Percentiles rank a stretch among this genome's conserved stretches.
Evolutionary conservation across 192 early-diverging fungal genomes (phyloP).

Genomic region (Rhizophlyctis rosea): DNA sequence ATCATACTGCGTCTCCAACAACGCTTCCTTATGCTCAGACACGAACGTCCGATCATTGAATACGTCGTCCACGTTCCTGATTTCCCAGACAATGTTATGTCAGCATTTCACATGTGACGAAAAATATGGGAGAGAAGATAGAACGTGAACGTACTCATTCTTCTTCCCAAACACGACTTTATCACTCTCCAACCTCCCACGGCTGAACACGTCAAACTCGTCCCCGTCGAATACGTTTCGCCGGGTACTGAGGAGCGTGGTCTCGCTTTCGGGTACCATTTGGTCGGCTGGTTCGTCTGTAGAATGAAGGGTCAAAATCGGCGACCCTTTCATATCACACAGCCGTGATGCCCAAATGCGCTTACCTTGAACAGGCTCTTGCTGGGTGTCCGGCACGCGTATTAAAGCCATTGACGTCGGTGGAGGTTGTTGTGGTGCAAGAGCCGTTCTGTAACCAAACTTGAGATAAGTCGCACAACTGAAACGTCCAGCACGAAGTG

Average conservation of each 20-base stretch:
- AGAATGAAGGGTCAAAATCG: too few species aligned
- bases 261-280: background rate
- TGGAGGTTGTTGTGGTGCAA: too few species aligned
- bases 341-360: too few species aligned
- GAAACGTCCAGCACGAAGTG: background rate
- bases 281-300: slow-evolving; percentile 3
- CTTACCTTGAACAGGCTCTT: too few species aligned
- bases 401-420: too few species aligned
- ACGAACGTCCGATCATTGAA: slow-evolving; percentile 55
- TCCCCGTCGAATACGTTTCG: slow-evolving; percentile 90
- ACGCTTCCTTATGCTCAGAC: slow-evolving; percentile 20
- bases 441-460: background rate
- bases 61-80: slow-evolving; percentile 36
- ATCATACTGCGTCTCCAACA: slow-evolving; percentile 56
- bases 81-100: too few species aligned
- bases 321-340: too few species aligned
- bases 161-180: slow-evolving; percentile 74
- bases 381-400: too few species aligned
- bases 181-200: slow-evolving; percentile 51
- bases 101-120: too few species aligned
- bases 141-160: too few species aligned
- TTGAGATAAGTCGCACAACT: too few species aligned
- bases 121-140: too few species aligned
- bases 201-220: slow-evolving; percentile 86
- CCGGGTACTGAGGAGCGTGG: slow-evolving; percentile 50